Base-by-base conservation (phyloP, 1,139 yeast genomes). In the Geotrichum carabidarum region DNA sequence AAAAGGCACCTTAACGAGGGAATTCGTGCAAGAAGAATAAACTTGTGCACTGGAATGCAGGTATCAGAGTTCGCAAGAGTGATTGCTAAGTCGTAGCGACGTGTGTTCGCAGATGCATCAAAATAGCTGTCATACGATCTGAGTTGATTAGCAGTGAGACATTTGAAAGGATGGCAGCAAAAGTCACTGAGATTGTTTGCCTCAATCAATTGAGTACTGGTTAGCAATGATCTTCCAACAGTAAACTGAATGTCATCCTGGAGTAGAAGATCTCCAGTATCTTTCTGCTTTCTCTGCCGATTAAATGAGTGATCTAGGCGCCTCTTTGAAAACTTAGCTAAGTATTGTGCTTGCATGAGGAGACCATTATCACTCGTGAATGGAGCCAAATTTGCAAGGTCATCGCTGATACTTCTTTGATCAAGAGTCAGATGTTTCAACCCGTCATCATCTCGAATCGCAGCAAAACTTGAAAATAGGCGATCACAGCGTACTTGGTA, bases 401-500 rank as follows among this genome's bases (percentile, higher is more conserved):
- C 56, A 30, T 53, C 53, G n/a, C 51, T 45, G 11, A 53, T 53
- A 35, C 27, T 44, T 6, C 50, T 38, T 18, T 49, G 53, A 9
- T 53, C 56, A 17, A 53, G 30, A 15, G 53, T 49, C 4, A 53
- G 17, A 15, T 31, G 41, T 14, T 53, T 50, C 30, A 53, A 35
- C 6, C 53, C 53, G n/a, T 41, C 48, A 14, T 86, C 94, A 60
- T 83, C 85, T 60, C 86, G 76, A 8, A 88, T 71, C 50, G 85
- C 81, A 0, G 82, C 84, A 72, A 87, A 88, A 0, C 89, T 83
- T 0, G 81, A 73, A 65, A 86, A 87, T 15, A 74, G 69, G 1
- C 83, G 77, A 66, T 88, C 91, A 63, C 93, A 83, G 0, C 78
- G 68, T 1, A 89, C 95, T 44, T 74, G 72, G 1, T 76, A 77